Conservation (phyloP, 768 basidiomycete species). For the Lactarius vividus region DNA sequence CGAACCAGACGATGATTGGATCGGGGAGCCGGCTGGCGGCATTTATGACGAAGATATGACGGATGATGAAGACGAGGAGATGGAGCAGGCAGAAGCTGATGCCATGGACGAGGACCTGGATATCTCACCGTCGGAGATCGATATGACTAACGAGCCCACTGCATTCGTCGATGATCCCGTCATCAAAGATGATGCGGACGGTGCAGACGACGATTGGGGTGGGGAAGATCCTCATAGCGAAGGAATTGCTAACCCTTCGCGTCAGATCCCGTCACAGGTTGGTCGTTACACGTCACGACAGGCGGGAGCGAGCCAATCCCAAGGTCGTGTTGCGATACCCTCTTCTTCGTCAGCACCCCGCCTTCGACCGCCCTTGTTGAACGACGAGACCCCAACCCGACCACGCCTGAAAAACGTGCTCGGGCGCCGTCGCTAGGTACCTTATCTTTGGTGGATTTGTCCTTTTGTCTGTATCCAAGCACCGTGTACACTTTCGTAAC, state of each 20-base stretch:
- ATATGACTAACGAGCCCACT: slow-evolving; percentile 30
- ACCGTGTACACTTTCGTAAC: slow-evolving; percentile 1
- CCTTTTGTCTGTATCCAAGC: not conserved
- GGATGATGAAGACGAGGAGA: slow-evolving; percentile 50
- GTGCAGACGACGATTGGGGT: slow-evolving; percentile 19
- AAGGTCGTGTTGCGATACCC: slow-evolving; percentile 9
- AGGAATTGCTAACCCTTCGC: not conserved
- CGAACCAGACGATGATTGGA: slow-evolving; percentile 67
- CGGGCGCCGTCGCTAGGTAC: slow-evolving; percentile 46
- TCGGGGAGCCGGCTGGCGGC: slow-evolving; percentile 72
- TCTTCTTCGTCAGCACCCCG: slow-evolving; percentile 33
- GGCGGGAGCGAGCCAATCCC: slow-evolving; percentile 17
- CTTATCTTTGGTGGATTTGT: not conserved
- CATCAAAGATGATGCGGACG: slow-evolving; percentile 5
- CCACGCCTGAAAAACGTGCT: slow-evolving; percentile 49
- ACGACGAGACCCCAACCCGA: slow-evolving; percentile 60
- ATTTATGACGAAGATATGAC: slow-evolving; percentile 69
- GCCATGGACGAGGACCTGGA: slow-evolving; percentile 71
- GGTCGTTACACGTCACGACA: slow-evolving; percentile 12
- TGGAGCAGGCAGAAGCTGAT: slow-evolving; percentile 58
- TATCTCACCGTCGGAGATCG: slow-evolving; percentile 29
- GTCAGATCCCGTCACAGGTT: not conserved
- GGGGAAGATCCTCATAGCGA: slow-evolving; percentile 13
- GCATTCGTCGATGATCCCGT: slow-evolving; percentile 32
- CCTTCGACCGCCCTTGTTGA: slow-evolving; percentile 39